Evolutionary conservation across 108 stramenopile species (phyloP), one percentile per base, ranked within the genome.

Genomic region (Nitzschia palea): DNA sequence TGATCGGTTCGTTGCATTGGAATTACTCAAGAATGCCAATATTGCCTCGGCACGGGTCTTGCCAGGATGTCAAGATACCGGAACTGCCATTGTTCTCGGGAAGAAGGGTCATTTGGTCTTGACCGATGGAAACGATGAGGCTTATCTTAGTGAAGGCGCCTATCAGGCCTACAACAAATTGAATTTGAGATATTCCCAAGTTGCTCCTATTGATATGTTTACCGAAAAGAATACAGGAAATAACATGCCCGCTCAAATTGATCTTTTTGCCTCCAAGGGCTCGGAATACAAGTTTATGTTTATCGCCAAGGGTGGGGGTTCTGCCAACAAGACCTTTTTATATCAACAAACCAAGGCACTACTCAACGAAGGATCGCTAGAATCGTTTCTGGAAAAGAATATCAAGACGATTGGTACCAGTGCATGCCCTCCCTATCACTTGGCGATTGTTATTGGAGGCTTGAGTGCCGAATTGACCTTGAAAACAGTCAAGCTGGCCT

Each of bases 311-410:
- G 97, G 97, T 20, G 97, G 97, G 29, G 97, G 97, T 12, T 90
- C 89, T 31, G 97, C 97, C 22, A 98, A 98, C 81, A 98, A 98
- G 70, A 96, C 97, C 10, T 98, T 96, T 70, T 63, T 98, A 50
- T 97, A 93, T 66, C 97, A 98, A 67, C 96, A 96, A 78, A 98
- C 97, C 45, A 98, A 98, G 76, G 94, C 96, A 0, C 72, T 98
- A 18, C 61, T 98, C 53, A 98, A 98, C 45, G 67, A 88, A 2
- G 91, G 90, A 22, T 81, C 87, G 47, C 74, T 98, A 18, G 90
- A 94, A 75, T 29, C 83, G 9, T 98, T 98, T 44, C 63, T 98
- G 50, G 83, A 91, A 63, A 87, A 94, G 36, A 93, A 96, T 59
- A 92, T 98, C 70, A 96, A 95, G 65, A 94, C 90, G 4, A 92